Evolutionary conservation across 2,329 filamentous ascomycete species (phyloP), one percentile per base, ranked within the genome.

Genomic region (Raffaelea albimanens): DNA sequence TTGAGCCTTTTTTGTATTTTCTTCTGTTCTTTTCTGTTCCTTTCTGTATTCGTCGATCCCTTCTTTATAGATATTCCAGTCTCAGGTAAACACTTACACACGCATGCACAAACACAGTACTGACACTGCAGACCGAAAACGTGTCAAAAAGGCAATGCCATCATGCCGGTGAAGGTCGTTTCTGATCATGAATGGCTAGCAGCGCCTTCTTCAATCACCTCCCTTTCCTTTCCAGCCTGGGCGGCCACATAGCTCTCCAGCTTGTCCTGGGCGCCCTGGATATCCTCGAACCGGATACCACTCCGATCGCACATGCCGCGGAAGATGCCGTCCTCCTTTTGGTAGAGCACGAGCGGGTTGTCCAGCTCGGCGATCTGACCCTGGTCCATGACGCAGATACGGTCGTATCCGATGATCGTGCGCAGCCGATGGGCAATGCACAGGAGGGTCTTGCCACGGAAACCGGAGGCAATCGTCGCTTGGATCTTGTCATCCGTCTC

Each of bases 401-500:
- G 81, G 64, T 98, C 91, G 64, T 97, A 97, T 23, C 83, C 82
- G 52, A 97, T 84, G 53, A 98, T 95, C 1, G 93, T 97, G 59
- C 87, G 84, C 58, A 97, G 71, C 5, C 91, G 77, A 66, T 97
- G 91, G 5, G 91, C 91, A 62, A 97, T 96, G 65, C 89, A 95
- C 20, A 97, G 70, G 42, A 97, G 67, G 2, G 91, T 96, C 71
- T 85, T 87, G 50, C 89, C 90, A 46, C 77, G 75, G 71, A 97
- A 97, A 0, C 83, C 90, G 1, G 77, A 75, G 0, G 87, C 83
- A 65, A 97, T 96, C 3, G 90, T 95, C 47, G 73, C 71, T 65
- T 97, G 91, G 61, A 97, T 95, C 75, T 93, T 94, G 65, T 88
- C 84, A 61, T 98, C 93, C 3, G 91, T 97, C 61, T 96, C 91